Evolutionary conservation across 371 early-diverging fungal genomes (phyloP), one percentile per base, ranked within the genome.

Genomic region (Entomophthora muscae): DNA sequence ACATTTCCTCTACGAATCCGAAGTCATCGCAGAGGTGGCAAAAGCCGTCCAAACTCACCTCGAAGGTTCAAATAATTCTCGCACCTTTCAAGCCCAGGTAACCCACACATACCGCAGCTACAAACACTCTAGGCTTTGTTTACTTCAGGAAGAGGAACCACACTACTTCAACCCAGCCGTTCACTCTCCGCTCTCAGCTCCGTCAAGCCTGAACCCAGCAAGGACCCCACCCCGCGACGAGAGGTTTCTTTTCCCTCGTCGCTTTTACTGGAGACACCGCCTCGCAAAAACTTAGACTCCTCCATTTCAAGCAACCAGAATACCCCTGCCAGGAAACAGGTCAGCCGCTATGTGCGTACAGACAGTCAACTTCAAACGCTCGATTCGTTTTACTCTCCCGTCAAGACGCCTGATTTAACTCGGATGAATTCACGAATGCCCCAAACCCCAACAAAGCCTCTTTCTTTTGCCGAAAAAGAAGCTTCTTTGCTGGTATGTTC

Each of bases 1-100:
- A 12, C 85, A 88, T 61, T 89, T 98, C 63, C 70, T 92, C 64
- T 76, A 95, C 66, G 91, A 95, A 69, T 93, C 96, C n/a, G 67
- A 74, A 21, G 80, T 98, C 21, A 74, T 91, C 13, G 80, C 79
- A 10, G 66, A 71, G 0, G 70, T 94, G 0, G 77, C 79, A 54
- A 83, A 80, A 51, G 71, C 72, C 5, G 75, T 93, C 31, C 80
- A 84, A 61, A 71, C 73, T 30, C 63, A 68, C 22, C 63, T 83
- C n/a, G 73, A 72, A 17, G 73, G 71, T 42, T 75, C 77, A 22
- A 77, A 77, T 63, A 66, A 64, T 1, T 79, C 82, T 7, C 70
- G 83, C 17, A 73, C 77, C 17, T 83, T 78, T 67, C 68, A 76
- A 30, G 73, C 81, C 0, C 84, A 83, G 69, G 66, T 66, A 58